Base-by-base conservation (phyloP, 108 stramenopile species). In the Poteriospumella lacustris region DNA sequence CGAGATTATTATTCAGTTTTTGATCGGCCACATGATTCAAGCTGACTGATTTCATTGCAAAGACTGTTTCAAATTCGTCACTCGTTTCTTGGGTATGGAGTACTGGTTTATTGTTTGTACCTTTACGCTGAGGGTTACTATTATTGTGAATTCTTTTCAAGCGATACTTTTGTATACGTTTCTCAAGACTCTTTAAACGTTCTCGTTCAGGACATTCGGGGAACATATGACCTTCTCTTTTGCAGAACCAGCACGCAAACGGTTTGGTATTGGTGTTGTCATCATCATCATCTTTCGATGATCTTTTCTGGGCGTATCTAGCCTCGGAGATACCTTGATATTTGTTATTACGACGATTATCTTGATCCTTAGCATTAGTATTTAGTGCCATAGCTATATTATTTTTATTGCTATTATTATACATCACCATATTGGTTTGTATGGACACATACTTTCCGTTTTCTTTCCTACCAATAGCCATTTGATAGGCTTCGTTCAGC, bases 401-500 rank as follows among this genome's bases (percentile, higher is more conserved):
- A 52, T 52, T 52, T 52, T 52, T 52, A 52, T 52, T 52, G 47
- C 47, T 52, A 52, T 52, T 52, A 52, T 52, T 52, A 52, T 52
- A 52, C 47, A 52, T 52, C 47, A 52, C 47, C 47, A 52, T 52
- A 52, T 52, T 52, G 47, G 47, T 52, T 52, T 52, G 47, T 52
- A 52, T 52, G 47, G 47, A 52, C 47, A 52, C 47, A 52, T 52
- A 52, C 47, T 52, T 52, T 52, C 47, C 47, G 47, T 52, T 52
- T 52, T 52, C 47, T 52, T 52, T 52, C 47, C 47, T 52, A 52
- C 47, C 47, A 52, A 52, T 52, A 52, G 47, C 47, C 47, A 52
- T 52, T 52, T 52, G 47, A 52, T 52, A 52, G 47, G 47, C 47
- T 52, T 52, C 47, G 47, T 52, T 52, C 47, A 52, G 47, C 47